Base-by-base conservation (phyloP, 106 monocot species). In the Platanthera zijinensis region DNA sequence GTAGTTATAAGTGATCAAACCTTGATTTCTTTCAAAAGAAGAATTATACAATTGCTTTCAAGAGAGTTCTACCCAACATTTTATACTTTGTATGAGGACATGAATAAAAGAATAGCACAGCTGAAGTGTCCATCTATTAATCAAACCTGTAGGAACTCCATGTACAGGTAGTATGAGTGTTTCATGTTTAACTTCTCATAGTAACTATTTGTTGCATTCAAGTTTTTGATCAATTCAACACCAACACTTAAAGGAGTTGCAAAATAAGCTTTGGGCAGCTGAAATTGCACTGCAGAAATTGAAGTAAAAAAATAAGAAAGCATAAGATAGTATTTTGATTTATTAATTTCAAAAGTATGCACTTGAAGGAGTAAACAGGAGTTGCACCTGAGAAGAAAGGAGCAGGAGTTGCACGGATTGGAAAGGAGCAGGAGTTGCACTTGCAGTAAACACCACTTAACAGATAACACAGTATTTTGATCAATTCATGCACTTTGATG, bases 131-230 rank as follows among this genome's bases (percentile, higher is more conserved):
- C 12, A 82, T 52, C 45, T 62, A 78, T 66, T 30, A 13, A 19
- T 30, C 15, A 9, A 50, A 97, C 94, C 91, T 97, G 97, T 49
- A 97, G 86, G 68, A 97, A 94, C 77, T 94, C 97, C 97, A 97
- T 91, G 63, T 94, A 97, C 48, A 97, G 80, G 80, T 97, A 97
- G 80, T 97, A 97, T 18, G 94, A 91, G 69, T 91, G 97, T 63
- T 97, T 97, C 72, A 86, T 75, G 71, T 92, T 94, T 57, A 78
- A 73, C 68, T 88, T 91, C 10, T 97, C 93, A 81, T 89, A 91
- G 77, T 81, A 83, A 50, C 94, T 89, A 84, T 88, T 86, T 54
- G 97, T 91, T 49, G 86, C 83, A 84, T 96, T 93, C 96, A 91
- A 97, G 30, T 97, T 97, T 77, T 87, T 89, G 61, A 93, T 86